Evolutionary conservation across 2,329 filamentous ascomycete species (phyloP), one percentile per base, ranked within the genome.

Genomic region (Fusarium longipes): DNA sequence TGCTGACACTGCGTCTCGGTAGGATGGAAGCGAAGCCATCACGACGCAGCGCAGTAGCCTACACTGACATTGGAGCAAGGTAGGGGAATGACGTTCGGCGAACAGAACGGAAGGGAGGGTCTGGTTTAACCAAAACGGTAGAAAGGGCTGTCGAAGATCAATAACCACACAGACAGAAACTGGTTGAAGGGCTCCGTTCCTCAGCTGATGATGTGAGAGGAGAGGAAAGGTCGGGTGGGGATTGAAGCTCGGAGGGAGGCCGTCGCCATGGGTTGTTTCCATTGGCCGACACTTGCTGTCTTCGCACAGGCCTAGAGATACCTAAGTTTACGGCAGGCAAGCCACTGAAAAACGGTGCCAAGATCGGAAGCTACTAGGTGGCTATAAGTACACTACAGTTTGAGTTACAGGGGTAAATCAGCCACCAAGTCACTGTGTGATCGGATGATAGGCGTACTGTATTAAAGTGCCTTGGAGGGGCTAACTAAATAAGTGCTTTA

Each of bases 11-110:
- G 86, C 85, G 59, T 87, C 81, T 49, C 80, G 76, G 72, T 88
- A 88, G 0, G 86, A 85, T 2, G 86, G 85, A n/a, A 83, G 80
- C 12, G 71, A 63, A 38, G 67, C 44, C 77, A 78, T 78, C 57
- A 18, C 62, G 38, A 35, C 33, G 20, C 27, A 35, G 51, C 30
- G n/a, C 17, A 36, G 36, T 18, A 27, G 22, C 22, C 33, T 38
- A 49, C 17, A 49, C 32, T 49, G 30, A 36, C 45, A 49, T 49
- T 36, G 12, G 45, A 17, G 22, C 32, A 27, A 18, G 12, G 17
- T 9, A 33, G 44, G 30, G 17, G 18, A 35, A n/a, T 6, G 15
- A 12, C 10, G 44, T 25, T 48, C 27, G 49, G 36, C 29, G 20
- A 33, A 32, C 27, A 12, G 12, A 14, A 39, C n/a, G n/a, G 20